Evolutionary conservation across 2,329 filamentous ascomycete genomes (phyloP).

Genomic region (Raffaelea albimanens): DNA sequence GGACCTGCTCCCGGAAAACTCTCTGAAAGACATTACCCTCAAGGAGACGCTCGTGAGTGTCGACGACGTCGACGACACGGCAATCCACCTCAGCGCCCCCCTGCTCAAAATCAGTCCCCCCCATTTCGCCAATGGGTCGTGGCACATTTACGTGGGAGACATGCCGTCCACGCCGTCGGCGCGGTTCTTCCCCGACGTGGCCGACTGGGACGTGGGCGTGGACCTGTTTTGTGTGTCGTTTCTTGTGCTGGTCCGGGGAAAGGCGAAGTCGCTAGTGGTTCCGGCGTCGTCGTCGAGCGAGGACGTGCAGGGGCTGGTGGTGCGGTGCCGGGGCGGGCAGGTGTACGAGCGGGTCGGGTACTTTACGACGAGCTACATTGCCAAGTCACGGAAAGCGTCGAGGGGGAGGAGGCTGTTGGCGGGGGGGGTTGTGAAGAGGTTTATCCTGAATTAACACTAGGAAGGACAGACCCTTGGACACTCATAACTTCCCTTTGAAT

Average conservation of each 20-base stretch:
- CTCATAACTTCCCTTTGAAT: not conserved
- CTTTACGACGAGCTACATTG: not conserved
- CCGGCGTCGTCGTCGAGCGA: not conserved
- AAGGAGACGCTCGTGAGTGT: not conserved
- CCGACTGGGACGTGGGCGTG: not conserved
- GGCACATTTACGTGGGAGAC: not conserved
- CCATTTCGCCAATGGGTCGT: not conserved
- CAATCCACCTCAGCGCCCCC: not conserved
- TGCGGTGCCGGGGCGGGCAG: not conserved
- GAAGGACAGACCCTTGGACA: too few species aligned
- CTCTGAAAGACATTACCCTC: not conserved
- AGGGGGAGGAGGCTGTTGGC: not conserved
- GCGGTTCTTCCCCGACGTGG: not conserved
- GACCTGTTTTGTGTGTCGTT: not conserved
- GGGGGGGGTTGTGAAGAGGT: not conserved
- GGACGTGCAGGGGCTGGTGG: not conserved
- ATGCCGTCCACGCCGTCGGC: not conserved
- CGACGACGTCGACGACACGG: not conserved
- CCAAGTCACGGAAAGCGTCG: not conserved
- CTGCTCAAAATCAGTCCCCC: not conserved
- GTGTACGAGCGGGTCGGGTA: not conserved
- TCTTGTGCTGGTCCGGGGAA: not conserved
- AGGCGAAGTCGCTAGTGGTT: not conserved
- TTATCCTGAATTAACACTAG: too few species aligned
- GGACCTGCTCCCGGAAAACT: not conserved